Conservation (phyloP, 1,139 yeast species). For the Geotrichum restrictum region DNA sequence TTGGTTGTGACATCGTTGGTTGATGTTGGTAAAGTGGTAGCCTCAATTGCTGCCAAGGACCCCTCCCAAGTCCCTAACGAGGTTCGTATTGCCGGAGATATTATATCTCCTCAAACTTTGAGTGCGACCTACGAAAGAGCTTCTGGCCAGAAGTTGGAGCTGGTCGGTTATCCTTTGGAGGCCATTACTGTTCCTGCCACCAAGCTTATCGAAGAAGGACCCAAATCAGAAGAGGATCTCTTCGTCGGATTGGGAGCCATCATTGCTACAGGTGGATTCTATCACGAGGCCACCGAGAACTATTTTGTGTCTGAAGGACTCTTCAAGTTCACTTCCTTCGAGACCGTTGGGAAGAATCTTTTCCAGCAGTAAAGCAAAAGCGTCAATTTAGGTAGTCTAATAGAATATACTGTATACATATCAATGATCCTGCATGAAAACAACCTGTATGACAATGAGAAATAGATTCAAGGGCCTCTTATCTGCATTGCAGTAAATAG, state of each 20-base stretch:
- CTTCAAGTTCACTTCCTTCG: conserved; percentile 4
- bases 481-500: too few relatives aligned
- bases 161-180: neutral
- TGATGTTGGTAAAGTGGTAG: conserved; percentile 11
- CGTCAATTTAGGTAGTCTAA: neutral
- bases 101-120: neutral
- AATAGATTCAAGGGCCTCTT: too few relatives aligned
- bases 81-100: neutral
- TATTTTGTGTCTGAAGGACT: conserved; percentile 10
- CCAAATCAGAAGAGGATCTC: neutral
- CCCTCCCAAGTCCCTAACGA: conserved; percentile 1
- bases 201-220: neutral
- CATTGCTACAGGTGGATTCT: neutral
- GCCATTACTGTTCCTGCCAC: neutral
- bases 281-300: conserved; percentile 1
- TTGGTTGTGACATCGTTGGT: conserved; percentile 1
- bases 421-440: too few relatives aligned
- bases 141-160: neutral
- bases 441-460: too few relatives aligned
- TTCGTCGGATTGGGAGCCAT: neutral
- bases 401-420: too few relatives aligned
- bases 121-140: neutral
- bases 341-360: neutral
- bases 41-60: conserved; percentile 1
- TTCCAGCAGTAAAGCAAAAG: neutral